These are phyloP conservation scores for Salix dunnii DNA, from an alignment of 345 rosid species.

Conservation along the genomic window DNA sequence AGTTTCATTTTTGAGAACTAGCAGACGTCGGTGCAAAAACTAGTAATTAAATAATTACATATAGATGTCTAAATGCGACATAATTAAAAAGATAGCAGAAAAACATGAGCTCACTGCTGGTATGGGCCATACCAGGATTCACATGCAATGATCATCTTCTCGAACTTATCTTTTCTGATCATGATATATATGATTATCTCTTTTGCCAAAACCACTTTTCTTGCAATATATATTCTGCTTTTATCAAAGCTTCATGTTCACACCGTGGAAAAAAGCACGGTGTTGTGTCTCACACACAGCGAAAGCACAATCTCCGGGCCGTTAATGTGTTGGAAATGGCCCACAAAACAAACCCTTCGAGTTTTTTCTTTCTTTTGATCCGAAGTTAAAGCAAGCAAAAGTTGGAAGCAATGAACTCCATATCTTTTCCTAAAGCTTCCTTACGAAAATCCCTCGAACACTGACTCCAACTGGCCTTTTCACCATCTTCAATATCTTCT, in stretches of 20 bases:
- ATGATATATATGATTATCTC: constrained; percentile 31
- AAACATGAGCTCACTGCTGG: neutral
- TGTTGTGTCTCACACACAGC: neutral
- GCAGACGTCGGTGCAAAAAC: neutral
- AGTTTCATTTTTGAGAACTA: neutral
- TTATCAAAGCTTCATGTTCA: constrained; percentile 15
- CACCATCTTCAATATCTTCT: constrained; percentile 37
- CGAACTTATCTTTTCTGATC: constrained; percentile 18
- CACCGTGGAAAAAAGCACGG: neutral
- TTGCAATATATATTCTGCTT: constrained; percentile 27
- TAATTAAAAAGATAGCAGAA: neutral
- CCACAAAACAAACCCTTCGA: constrained; percentile 36
- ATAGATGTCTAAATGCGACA: neutral
- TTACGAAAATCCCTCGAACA: constrained; percentile 18
- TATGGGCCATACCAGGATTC: constrained; percentile 24
- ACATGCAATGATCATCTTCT: constrained; percentile 16
- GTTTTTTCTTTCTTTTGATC: constrained; percentile 38
- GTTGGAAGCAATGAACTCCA: constrained; percentile 20
- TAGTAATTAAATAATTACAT: neutral
- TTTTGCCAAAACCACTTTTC: constrained; percentile 31
- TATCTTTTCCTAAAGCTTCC: constrained; percentile 34
- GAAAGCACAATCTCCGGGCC: constrained; percentile 15
- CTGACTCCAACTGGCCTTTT: constrained; percentile 28
- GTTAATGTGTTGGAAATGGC: constrained; percentile 20
- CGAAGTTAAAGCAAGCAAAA: constrained; percentile 36